Percentiles rank a stretch among this genome's conserved stretches.
These are phyloP conservation scores for Tulasnella sp. DNA, from an alignment of 768 basidiomycete genomes.

Conservation along the genomic window DNA sequence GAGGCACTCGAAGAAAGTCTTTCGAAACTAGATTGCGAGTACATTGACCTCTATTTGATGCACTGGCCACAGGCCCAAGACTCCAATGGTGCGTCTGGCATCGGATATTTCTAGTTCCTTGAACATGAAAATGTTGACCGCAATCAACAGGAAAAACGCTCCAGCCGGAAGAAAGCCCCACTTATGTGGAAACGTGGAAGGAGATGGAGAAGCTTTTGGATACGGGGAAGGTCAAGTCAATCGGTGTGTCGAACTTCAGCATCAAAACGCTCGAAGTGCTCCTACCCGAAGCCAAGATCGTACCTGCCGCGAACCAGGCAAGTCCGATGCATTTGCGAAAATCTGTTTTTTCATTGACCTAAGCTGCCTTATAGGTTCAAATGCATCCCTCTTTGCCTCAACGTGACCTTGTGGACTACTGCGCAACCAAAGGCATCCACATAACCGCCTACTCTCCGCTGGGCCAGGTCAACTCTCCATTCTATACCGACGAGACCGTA, in stretches of 20 bases:
- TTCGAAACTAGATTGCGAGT: slow-evolving; percentile 36
- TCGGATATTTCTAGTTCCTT: not conserved
- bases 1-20: slow-evolving; percentile 40
- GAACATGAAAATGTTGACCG: not conserved
- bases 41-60: slow-evolving; percentile 44
- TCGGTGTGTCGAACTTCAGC: slow-evolving; percentile 68
- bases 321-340: not conserved
- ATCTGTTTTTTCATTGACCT: slow-evolving; percentile 54
- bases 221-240: slow-evolving; percentile 39
- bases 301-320: slow-evolving; percentile 64
- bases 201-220: slow-evolving; percentile 65
- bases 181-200: slow-evolving; percentile 75
- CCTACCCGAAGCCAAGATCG: slow-evolving; percentile 61
- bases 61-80: slow-evolving; percentile 34
- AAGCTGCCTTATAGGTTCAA: slow-evolving; percentile 50
- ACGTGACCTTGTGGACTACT: slow-evolving; percentile 62
- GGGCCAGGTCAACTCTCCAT: slow-evolving; percentile 32
- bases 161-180: slow-evolving; percentile 28
- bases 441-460: slow-evolving; percentile 64
- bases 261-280: slow-evolving; percentile 58
- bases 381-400: slow-evolving; percentile 74
- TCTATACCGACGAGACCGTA: slow-evolving; percentile 38
- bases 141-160: not conserved
- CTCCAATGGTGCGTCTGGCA: not conserved
- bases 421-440: slow-evolving; percentile 60